Base-by-base conservation (phyloP, 2,329 filamentous ascomycete genomes). In the Dactylellina haptotyla region DNA sequence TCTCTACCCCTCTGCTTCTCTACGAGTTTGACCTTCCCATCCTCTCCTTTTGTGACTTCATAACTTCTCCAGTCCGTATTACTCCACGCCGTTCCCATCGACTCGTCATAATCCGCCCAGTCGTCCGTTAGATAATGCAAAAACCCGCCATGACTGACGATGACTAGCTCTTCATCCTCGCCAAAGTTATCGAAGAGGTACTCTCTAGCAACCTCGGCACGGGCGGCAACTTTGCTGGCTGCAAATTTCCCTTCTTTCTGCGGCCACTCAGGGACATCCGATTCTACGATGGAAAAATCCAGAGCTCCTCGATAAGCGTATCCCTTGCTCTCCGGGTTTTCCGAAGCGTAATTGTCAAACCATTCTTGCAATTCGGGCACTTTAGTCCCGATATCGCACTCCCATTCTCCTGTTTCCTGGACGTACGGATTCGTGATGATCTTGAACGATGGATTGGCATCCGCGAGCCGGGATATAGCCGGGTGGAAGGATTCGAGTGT, bases 351-450 rank as follows among this genome's bases (percentile, higher is more conserved):
- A 1, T 10, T 26, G 12, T 37, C 3, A 0, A 73, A 6, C 26
- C 53, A 66, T 0, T 53, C 10, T 8, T 43, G 25, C 4, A 73
- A 10, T 8, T 54, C 34, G 0, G 53, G 54, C 0, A 66, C 28
- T 8, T 65, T n/a, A 12, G 76, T 78, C 3, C 80, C 80, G 39
- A 79, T 80, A 76, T 80, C 79, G 75, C 80, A 80, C 10, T 78
- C 78, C 43, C 77, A 43, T 3, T 51, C 61, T 37, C 78, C 78
- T 46, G 76, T 77, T 61, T 80, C 80, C 43, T 81, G 80, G 8
- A 80, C 77, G 48, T 79, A 75, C 0, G 79, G 78, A 5, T 80
- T 64, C 9, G 75, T 65, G 45, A 79, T 72, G 46, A 80, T 46
- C 43, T 69, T 71, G 14, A 77, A 77, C 58, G 76, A 16, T 76